Percentiles rank a stretch among this genome's conserved stretches.
These are phyloP conservation scores for Colletotrichum simmondsii DNA, from an alignment of 2,329 filamentous ascomycete genomes.

Conservation along the genomic window DNA sequence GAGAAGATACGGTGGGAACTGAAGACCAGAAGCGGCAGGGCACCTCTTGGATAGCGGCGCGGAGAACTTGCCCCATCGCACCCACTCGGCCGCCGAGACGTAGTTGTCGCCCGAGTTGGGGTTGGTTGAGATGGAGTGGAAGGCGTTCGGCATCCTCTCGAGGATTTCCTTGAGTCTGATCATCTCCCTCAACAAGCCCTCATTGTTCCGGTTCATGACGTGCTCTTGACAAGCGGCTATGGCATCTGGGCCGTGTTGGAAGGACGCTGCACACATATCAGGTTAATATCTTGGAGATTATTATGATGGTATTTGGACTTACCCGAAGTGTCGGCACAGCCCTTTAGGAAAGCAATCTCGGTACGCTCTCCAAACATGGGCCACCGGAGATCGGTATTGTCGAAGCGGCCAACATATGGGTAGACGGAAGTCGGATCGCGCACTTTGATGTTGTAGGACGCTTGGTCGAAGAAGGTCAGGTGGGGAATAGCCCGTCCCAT, in stretches of 20 bases:
- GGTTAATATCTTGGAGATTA: neutral
- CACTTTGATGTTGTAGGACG: constrained; percentile 63
- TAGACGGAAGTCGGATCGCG: constrained; percentile 58
- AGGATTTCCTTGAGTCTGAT: constrained; percentile 63
- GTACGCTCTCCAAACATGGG: constrained; percentile 63
- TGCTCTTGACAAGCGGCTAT: constrained; percentile 65
- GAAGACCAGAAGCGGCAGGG: constrained; percentile 61
- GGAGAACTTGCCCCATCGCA: constrained; percentile 63
- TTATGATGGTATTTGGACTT: neutral
- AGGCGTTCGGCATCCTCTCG: constrained; percentile 63
- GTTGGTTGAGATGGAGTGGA: constrained; percentile 64
- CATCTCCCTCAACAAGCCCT: constrained; percentile 61
- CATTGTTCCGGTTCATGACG: constrained; percentile 63
- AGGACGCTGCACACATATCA: constrained; percentile 49
- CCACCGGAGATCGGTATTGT: constrained; percentile 65
- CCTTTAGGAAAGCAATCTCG: constrained; percentile 63
- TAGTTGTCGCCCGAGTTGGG: constrained; percentile 63
- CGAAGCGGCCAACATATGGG: constrained; percentile 62
- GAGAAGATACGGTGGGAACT: constrained; percentile 63
- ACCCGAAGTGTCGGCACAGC: constrained; percentile 58
- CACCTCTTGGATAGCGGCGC: constrained; percentile 61
- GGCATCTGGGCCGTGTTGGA: constrained; percentile 61
- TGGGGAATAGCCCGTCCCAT: constrained; percentile 64
- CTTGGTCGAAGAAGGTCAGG: constrained; percentile 63
- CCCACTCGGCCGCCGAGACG: constrained; percentile 58